A percentile compares a stretch with the other conserved stretches of the same genome.
Conservation (phyloP, 129 eudicot genomes). For the Tagetes erecta region DNA sequence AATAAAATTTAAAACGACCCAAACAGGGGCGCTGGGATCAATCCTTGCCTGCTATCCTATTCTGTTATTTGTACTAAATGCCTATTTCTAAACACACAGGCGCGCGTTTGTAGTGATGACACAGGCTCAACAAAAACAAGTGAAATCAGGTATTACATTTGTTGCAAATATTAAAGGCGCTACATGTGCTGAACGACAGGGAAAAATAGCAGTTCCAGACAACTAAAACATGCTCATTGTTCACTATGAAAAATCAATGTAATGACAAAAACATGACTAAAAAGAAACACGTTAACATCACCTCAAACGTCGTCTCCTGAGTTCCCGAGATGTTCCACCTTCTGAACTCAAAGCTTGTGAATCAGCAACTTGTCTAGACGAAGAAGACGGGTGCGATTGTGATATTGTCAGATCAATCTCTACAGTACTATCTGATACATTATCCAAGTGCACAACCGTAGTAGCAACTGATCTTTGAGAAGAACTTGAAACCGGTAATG, state of each 20-base stretch:
- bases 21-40: neutral
- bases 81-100: neutral
- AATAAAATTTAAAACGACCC: too few relatives aligned
- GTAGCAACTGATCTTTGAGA: constrained; percentile 43
- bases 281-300: constrained; percentile 22
- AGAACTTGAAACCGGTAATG: constrained; percentile 38
- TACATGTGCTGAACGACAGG: constrained; percentile 25
- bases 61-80: neutral
- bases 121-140: constrained; percentile 25
- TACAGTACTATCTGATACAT: constrained; percentile 24
- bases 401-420: constrained; percentile 39
- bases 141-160: constrained; percentile 35
- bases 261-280: constrained; percentile 31
- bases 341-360: constrained; percentile 46
- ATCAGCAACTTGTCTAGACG: constrained; percentile 49
- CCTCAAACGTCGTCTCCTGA: constrained; percentile 65
- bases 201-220: constrained; percentile 16
- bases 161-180: constrained; percentile 24
- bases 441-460: constrained; percentile 39
- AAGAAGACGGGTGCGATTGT: constrained; percentile 38
- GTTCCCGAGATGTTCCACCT: constrained; percentile 50
- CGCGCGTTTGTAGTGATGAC: constrained; percentile 1
- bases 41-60: neutral
- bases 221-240: constrained; percentile 40
- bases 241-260: constrained; percentile 39